These are phyloP conservation scores for Arthrobotrys musiformis DNA, from an alignment of 2,329 filamentous ascomycete species.

Conservation along the genomic window DNA sequence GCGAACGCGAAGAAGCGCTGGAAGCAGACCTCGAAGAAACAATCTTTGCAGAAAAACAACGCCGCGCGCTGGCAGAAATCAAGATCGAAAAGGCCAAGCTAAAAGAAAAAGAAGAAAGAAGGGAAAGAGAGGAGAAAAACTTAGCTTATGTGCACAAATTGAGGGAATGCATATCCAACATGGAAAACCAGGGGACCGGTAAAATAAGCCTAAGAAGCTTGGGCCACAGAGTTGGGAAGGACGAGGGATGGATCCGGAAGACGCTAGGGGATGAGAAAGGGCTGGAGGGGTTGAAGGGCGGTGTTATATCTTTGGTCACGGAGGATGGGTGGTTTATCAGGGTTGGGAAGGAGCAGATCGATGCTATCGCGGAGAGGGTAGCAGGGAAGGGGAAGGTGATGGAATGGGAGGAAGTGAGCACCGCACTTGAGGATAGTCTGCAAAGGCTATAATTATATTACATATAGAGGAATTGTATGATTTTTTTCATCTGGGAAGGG, in stretches of 20 bases:
- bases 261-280: conserved; percentile 19
- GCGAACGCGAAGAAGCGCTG: conserved; percentile 34
- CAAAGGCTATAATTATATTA: conserved; percentile 12
- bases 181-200: conserved; percentile 3
- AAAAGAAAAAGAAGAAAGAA: conserved; percentile 33
- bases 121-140: conserved; percentile 28
- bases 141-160: not conserved
- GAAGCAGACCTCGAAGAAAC: conserved; percentile 35
- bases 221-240: conserved; percentile 43
- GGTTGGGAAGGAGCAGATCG: conserved; percentile 33
- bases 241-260: conserved; percentile 29
- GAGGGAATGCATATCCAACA: not conserved
- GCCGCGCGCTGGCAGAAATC: conserved; percentile 48
- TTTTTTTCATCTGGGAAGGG: too few relatives aligned
- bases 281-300: not conserved
- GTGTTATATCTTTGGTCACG: conserved; percentile 24
- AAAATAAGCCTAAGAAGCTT: conserved; percentile 35
- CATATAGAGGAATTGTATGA: too few relatives aligned
- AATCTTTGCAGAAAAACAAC: conserved; percentile 48
- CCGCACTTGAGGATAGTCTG: conserved; percentile 26
- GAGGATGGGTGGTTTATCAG: conserved; percentile 48
- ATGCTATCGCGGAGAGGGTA: conserved; percentile 8
- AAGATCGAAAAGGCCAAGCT: conserved; percentile 45
- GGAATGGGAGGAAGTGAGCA: conserved; percentile 45
- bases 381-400: conserved; percentile 23